phyloP scores from a whole-genome alignment of 2,329 filamentous ascomycete species.

The Verticillium albo-atrum region DNA sequence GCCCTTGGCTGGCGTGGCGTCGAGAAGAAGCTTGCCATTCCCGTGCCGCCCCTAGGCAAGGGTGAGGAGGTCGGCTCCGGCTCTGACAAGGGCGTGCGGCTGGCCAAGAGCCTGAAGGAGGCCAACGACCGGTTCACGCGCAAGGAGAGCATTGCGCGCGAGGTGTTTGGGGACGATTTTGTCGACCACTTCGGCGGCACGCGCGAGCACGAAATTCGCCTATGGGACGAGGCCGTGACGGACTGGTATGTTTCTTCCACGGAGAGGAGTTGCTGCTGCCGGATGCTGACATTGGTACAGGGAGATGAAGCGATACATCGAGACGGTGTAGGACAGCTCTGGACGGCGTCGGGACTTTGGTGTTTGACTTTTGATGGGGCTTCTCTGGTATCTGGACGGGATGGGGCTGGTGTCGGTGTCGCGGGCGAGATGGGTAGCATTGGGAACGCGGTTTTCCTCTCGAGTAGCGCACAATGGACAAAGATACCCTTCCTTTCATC shows the following conservation, averaged over 20 bases:
- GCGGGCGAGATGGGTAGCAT: background rate
- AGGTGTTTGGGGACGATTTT: slow-evolving; percentile 91
- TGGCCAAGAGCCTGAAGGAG: slow-evolving; percentile 83
- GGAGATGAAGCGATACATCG: slow-evolving; percentile 75
- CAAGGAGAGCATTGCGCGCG: slow-evolving; percentile 79
- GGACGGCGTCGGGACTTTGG: background rate
- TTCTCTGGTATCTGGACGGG: background rate
- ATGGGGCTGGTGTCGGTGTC: background rate
- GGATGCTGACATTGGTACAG: slow-evolving; percentile 29
- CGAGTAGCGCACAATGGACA: background rate
- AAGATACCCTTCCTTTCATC: background rate
- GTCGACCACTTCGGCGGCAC: slow-evolving; percentile 95
- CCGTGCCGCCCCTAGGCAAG: slow-evolving; percentile 76
- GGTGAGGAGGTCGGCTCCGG: slow-evolving; percentile 75
- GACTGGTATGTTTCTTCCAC: slow-evolving; percentile 68
- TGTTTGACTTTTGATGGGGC: background rate
- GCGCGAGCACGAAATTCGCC: slow-evolving; percentile 79
- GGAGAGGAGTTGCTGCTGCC: background rate
- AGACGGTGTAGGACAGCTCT: slow-evolving; percentile 52
- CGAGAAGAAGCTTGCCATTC: slow-evolving; percentile 84
- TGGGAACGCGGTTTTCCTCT: background rate
- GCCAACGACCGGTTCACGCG: slow-evolving; percentile 75
- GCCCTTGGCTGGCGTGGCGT: slow-evolving; percentile 88
- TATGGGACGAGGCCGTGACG: slow-evolving; percentile 95
- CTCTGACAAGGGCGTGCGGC: slow-evolving; percentile 65